Conservation (phyloP, 495 filamentous ascomycete species). For the Saxispiralis lemnorum region DNA sequence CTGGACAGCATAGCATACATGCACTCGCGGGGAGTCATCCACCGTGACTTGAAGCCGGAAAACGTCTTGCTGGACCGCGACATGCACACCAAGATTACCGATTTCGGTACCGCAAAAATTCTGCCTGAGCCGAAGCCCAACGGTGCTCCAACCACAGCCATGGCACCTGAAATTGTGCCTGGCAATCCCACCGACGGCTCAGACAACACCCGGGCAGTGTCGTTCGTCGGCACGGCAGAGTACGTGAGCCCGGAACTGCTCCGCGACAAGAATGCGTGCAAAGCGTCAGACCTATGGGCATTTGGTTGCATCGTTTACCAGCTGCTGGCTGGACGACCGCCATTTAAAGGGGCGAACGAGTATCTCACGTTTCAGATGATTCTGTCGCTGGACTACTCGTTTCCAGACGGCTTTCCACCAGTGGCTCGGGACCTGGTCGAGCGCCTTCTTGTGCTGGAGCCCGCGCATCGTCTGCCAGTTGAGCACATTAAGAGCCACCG, state of each 20-base stretch:
- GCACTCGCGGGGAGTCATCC: conserved; percentile 90
- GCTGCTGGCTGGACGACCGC: conserved; percentile 76
- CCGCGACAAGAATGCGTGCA: conserved; percentile 90
- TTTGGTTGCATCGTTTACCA: conserved; percentile 99
- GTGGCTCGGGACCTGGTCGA: conserved; percentile 85
- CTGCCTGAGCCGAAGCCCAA: conserved; percentile 39
- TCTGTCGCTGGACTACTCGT: conserved; percentile 80
- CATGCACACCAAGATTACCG: conserved; percentile 97
- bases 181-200: conserved; percentile 37
- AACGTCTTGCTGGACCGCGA: conserved; percentile 89
- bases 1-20: conserved; percentile 94
- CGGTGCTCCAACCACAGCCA: conserved; percentile 11
- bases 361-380: conserved; percentile 99
- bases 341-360: conserved; percentile 95
- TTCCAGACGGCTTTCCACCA: conserved; percentile 74
- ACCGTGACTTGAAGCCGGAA: conserved; percentile 92
- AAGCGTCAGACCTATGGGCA: conserved; percentile 95
- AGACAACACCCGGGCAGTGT: conserved; percentile 61
- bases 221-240: conserved; percentile 95
- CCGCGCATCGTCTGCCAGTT: conserved; percentile 68
- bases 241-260: conserved; percentile 95
- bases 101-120: conserved; percentile 95
- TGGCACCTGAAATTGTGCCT: conserved; percentile 8
- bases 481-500: conserved; percentile 95
- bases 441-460: conserved; percentile 78